A percentile compares a stretch with the other conserved stretches of the same genome.
Evolutionary conservation across 2,329 filamentous ascomycete species (phyloP).

Genomic region (Exophiala phaeomuriformis): DNA sequence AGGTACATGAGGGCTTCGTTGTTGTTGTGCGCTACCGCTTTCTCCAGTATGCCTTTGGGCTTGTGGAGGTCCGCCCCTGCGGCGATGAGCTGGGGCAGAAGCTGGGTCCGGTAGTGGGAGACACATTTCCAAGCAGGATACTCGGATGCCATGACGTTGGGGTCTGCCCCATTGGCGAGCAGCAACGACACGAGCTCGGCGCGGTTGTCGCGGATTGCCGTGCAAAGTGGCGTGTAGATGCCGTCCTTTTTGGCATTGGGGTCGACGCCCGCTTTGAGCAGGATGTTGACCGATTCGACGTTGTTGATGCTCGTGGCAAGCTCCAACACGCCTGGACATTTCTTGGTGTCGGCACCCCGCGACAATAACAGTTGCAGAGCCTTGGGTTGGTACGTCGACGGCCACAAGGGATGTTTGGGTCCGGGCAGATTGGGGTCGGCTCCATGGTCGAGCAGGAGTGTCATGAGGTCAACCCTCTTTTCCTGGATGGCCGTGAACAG

Average conservation of each 20-base stretch:
- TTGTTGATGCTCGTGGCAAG: slow-evolving; percentile 57
- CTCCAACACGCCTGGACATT: slow-evolving; percentile 57
- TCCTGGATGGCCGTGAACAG: slow-evolving; percentile 56
- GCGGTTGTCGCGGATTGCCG: slow-evolving; percentile 60
- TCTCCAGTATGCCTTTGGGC: slow-evolving; percentile 60
- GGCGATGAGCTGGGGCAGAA: slow-evolving; percentile 52
- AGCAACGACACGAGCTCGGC: slow-evolving; percentile 56
- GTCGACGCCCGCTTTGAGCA: slow-evolving; percentile 54
- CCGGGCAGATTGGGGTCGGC: slow-evolving; percentile 63
- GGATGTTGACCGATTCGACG: slow-evolving; percentile 52
- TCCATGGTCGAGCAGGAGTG: slow-evolving; percentile 48
- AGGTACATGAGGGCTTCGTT: slow-evolving; percentile 55
- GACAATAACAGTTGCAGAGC: slow-evolving; percentile 53
- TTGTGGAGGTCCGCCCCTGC: slow-evolving; percentile 54
- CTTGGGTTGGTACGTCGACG: slow-evolving; percentile 51
- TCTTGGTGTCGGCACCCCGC: slow-evolving; percentile 54
- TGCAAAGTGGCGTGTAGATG: slow-evolving; percentile 61
- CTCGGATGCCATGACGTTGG: slow-evolving; percentile 52
- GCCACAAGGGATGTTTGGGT: slow-evolving; percentile 63
- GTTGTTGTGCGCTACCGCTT: slow-evolving; percentile 56
- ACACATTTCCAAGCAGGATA: slow-evolving; percentile 63
- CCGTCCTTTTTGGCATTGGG: slow-evolving; percentile 58
- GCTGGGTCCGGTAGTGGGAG: slow-evolving; percentile 56
- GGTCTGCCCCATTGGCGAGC: slow-evolving; percentile 45
- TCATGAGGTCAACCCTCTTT: slow-evolving; percentile 52